Percentiles rank a stretch among this genome's conserved stretches.
phyloP scores from a whole-genome alignment of 768 basidiomycete species.

The Baorangia bicolor region DNA sequence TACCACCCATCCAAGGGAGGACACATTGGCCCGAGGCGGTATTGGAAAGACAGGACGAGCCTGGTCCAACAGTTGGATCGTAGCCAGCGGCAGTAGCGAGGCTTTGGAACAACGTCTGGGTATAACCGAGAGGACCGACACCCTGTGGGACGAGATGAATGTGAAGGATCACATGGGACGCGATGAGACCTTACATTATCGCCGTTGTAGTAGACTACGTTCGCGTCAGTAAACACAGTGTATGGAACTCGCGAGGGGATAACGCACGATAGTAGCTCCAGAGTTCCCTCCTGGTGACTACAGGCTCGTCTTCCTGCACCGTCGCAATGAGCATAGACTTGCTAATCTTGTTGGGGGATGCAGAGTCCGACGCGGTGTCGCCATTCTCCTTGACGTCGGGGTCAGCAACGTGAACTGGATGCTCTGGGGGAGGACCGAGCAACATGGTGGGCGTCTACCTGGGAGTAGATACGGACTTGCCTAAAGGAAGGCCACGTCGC shows the following conservation, averaged over 20 bases:
- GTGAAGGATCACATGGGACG: background rate
- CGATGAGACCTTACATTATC: slow-evolving; percentile 54
- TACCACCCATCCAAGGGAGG: slow-evolving; percentile 71
- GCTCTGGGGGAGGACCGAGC: slow-evolving; percentile 3
- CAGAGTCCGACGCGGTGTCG: slow-evolving; percentile 4
- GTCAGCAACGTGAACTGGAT: background rate
- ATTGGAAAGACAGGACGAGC: slow-evolving; percentile 60
- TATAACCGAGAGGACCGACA: slow-evolving; percentile 65
- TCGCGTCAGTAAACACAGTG: background rate
- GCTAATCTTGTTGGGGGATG: slow-evolving; percentile 1
- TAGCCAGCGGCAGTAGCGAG: slow-evolving; percentile 71
- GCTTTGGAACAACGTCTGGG: slow-evolving; percentile 73
- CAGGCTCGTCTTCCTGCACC: slow-evolving; percentile 53
- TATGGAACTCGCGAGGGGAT: background rate
- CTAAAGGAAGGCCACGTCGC: background rate
- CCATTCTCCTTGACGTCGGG: slow-evolving; percentile 8
- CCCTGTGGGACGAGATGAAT: slow-evolving; percentile 41
- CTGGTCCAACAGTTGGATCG: slow-evolving; percentile 67
- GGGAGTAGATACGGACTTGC: background rate
- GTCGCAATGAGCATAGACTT: slow-evolving; percentile 39
- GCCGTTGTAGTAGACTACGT: slow-evolving; percentile 76
- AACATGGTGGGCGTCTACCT: slow-evolving; percentile 11
- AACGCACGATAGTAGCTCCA: slow-evolving; percentile 74
- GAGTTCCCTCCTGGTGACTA: slow-evolving; percentile 69
- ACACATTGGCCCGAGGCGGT: slow-evolving; percentile 72